Evolutionary conservation across 306 rosid genomes (phyloP), one percentile per base, ranked within the genome.

Genomic region (Ochetophila trinervis): DNA sequence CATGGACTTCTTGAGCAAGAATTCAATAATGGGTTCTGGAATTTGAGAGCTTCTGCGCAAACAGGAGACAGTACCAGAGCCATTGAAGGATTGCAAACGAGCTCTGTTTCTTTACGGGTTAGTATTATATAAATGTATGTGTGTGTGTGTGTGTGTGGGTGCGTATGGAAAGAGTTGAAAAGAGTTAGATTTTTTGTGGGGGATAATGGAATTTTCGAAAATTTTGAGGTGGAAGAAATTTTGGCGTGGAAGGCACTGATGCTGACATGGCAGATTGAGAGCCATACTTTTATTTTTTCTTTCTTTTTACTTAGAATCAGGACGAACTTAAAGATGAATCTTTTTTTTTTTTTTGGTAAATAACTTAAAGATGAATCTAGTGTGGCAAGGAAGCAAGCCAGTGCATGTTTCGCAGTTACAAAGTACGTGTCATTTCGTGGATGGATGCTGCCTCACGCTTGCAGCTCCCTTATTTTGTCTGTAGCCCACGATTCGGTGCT

Each of bases 1-100:
- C 91, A 79, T 64, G 88, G 79, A 62, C 59, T 72, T 54, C 75
- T 76, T 16, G 71, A 63, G 72, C 81, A 78, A 27, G 74, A 68
- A 75, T 62, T 82, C 55, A 63, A 55, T 2, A 72, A 58, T 18
- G 94, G 79, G 63, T 75, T 76, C 6, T 81, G 90, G 56, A 90
- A 21, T 65, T 72, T 89, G 69, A 85, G 82, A 63, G 86, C 77
- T 19, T 92, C 93, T 3, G 85, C 52, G 79, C 78, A 93, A 10
- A 89, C 75, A 1, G 97, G 86, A 67, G 94, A 78, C 13, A 81
- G 75, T 72, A 86, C 59, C 30, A 74, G 83, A 44, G 96, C 96
- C 99, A 87, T 93, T 76, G 72, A 21, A 53, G 56, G 58, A 11
- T n/a, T 36, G 22, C 42, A 1, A 63, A 14, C 0, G 40, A 53